Percentiles rank a stretch among this genome's conserved stretches.
Evolutionary conservation across 176 grass and related monocot species (phyloP).

Genomic region (Elymus sibiricus): DNA sequence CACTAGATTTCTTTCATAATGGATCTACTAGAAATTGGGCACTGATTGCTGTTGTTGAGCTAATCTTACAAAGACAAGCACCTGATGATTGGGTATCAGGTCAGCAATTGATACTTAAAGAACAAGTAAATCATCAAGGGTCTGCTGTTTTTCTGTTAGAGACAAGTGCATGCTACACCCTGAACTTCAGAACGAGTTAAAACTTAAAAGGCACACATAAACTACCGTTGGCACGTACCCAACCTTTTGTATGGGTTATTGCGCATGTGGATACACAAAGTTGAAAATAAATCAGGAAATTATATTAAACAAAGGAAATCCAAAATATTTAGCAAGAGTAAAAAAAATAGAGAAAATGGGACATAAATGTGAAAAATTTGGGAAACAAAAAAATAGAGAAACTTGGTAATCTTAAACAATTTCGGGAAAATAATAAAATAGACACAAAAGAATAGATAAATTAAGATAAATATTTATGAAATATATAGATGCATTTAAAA

Average conservation of each 20-base stretch:
- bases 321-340: too few species aligned
- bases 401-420: background rate
- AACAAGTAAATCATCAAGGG: background rate
- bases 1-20: background rate
- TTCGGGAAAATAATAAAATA: background rate
- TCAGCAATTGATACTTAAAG: background rate
- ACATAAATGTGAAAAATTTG: too few species aligned
- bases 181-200: background rate
- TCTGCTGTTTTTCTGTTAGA: background rate
- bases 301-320: too few species aligned
- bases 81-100: background rate
- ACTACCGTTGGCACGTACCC: too few species aligned
- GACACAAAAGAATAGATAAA: background rate
- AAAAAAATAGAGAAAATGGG: too few species aligned
- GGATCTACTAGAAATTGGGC: background rate
- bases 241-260: too few species aligned
- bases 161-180: background rate
- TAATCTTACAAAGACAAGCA: constrained; percentile 10
- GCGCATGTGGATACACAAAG: too few species aligned
- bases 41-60: background rate
- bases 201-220: too few species aligned
- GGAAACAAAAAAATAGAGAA: too few species aligned
- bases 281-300: too few species aligned
- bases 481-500: background rate
- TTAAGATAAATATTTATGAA: background rate